Base-by-base conservation (phyloP, 1,139 yeast species). In the Diutina ranongensis region DNA sequence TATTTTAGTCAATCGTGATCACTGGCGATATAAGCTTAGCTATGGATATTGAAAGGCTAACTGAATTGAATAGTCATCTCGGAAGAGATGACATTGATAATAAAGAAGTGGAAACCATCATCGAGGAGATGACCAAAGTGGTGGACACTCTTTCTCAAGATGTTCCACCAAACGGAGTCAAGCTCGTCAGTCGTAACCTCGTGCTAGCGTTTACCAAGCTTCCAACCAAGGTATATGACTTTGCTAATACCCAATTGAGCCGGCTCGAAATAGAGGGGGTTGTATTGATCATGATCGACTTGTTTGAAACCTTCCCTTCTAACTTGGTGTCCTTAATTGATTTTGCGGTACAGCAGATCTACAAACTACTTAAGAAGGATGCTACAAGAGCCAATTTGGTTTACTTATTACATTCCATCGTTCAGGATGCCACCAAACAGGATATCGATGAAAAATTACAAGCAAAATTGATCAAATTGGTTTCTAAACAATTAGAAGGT, bases 171-270 rank as follows among this genome's bases (percentile, higher is more conserved):
- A 38, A 38, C 13, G 31, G 13, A 7, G 42, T 38, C 5, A 38
- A 38, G 20, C 42, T 38, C 3, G n/a, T 38, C n/a, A 21, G 31
- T 15, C 31, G 42, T 13, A 38, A 38, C 32, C 31, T 38, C 10
- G 33, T 38, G 3, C 20, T 38, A 4, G 32, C 16, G 31, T 38
- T 38, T 15, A 16, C n/a, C n/a, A 25, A 38, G 18, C 20, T 38
- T 10, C 42, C 42, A 2, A 38, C 18, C n/a, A 38, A 38, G 20
- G 21, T 38, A 3, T 38, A 38, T 20, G 42, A 38, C 20, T 25
- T 38, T 38, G 42, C 42, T 32, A 38, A 38, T 27, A 25, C n/a
- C 10, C 32, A n/a, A n/a, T 38, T 38, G 42, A 38, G 25, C 18
- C 28, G 28, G 15, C 28, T 38, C 15, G 42, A 38, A 9, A 12